Conservation (phyloP, 306 rosid species). For the Albizia julibrissin region DNA sequence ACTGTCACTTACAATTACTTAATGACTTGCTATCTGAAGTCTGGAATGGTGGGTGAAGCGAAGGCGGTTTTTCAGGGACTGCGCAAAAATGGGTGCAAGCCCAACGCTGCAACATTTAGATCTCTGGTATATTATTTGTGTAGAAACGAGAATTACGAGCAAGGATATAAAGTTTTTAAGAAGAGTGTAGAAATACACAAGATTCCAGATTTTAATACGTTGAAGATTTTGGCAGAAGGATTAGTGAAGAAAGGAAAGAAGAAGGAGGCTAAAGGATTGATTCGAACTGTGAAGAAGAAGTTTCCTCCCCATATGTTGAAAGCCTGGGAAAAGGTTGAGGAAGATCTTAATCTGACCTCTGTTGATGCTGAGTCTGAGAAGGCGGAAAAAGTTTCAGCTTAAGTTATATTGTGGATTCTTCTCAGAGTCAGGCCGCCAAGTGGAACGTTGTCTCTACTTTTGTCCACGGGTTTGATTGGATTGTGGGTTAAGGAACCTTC, state of each 20-base stretch:
- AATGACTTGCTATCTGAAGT: constrained; percentile 55
- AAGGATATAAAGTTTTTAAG: constrained; percentile 57
- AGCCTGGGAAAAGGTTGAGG: constrained; percentile 62
- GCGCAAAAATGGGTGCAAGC: constrained; percentile 46
- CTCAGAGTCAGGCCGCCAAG: neutral
- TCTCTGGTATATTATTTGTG: constrained; percentile 53
- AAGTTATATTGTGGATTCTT: neutral
- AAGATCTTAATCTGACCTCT: constrained; percentile 53
- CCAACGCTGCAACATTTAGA: constrained; percentile 63
- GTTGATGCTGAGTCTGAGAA: constrained; percentile 32
- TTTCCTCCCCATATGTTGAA: constrained; percentile 58
- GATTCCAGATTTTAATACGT: constrained; percentile 61
- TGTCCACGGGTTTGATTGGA: neutral
- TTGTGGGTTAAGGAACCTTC: constrained; percentile 4
- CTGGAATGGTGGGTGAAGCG: constrained; percentile 63
- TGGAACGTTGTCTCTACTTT: neutral
- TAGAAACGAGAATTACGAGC: constrained; percentile 46
- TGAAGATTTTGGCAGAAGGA: constrained; percentile 60
- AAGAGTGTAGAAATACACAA: constrained; percentile 57
- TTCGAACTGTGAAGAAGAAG: constrained; percentile 58
- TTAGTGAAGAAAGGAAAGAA: constrained; percentile 51
- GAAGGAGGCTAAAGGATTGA: constrained; percentile 58
- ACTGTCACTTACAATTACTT: constrained; percentile 57
- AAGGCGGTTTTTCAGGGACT: constrained; percentile 53
- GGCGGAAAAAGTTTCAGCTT: constrained; percentile 35